phyloP scores from a whole-genome alignment of 208 protist species.

The Endotrypanum monterogeii region DNA sequence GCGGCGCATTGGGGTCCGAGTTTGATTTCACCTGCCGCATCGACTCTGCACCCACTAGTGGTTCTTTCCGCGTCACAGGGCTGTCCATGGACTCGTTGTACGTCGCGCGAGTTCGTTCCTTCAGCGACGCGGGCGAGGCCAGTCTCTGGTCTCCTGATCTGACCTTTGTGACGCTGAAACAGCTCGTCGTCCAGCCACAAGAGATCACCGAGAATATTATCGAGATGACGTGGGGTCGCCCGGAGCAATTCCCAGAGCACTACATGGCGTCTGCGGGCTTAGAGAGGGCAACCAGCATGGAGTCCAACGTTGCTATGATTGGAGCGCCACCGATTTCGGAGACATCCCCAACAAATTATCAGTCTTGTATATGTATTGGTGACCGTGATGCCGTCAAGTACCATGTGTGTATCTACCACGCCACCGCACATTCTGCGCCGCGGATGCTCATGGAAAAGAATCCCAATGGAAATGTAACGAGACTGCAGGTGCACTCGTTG shows the following conservation, averaged over 20 bases:
- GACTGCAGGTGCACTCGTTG: conserved; percentile 51
- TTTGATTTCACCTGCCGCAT: conserved; percentile 30
- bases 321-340: not conserved
- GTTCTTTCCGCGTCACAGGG: conserved; percentile 47
- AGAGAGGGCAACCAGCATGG: not conserved
- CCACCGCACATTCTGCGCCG: conserved; percentile 25
- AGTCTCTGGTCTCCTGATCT: conserved; percentile 75
- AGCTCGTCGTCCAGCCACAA: conserved; percentile 49
- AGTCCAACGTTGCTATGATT: not conserved
- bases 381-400: conserved; percentile 36
- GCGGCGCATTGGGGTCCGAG: conserved; percentile 28
- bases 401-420: conserved; percentile 40
- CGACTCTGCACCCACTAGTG: conserved; percentile 15
- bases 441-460: conserved; percentile 58
- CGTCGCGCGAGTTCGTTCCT: conserved; percentile 58
- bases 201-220: conserved; percentile 81
- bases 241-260: conserved; percentile 49
- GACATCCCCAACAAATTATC: not conserved
- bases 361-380: conserved; percentile 14
- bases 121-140: conserved; percentile 47
- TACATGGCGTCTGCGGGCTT: conserved; percentile 21
- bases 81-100: conserved; percentile 69
- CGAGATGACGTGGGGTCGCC: conserved; percentile 68
- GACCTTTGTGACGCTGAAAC: conserved; percentile 63
- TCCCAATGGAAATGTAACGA: conserved; percentile 47